Base-by-base conservation (phyloP, 2,329 filamentous ascomycete genomes). In the Penicillium rolfsii region DNA sequence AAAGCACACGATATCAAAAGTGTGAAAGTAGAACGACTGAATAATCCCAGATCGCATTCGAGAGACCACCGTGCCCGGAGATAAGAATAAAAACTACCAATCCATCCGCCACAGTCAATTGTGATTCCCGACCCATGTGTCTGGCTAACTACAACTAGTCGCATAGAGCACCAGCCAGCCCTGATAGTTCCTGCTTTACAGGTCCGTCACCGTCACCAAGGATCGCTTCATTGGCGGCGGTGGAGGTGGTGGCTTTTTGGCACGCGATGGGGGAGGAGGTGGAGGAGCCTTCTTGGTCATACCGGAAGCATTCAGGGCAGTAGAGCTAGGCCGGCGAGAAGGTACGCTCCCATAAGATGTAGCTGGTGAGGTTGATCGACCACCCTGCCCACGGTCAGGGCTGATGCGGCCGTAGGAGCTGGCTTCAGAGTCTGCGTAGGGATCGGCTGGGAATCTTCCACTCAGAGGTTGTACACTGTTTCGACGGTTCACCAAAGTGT, bases 241-340 rank as follows among this genome's bases (percentile, higher is more conserved):
- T 40, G 85, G 85, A 61, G 87, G 86, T 24, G 85, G 83, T 12
- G 87, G 86, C 74, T 89, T 89, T 81, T 89, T 90, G 38, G 84
- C 77, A 70, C 87, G 79, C 24, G 83, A 84, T 8, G 85, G 84
- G 28, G 85, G 85, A 26, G 87, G 87, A 30, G 87, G 87, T 22
- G 87, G 87, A 50, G 86, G 84, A 48, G 81, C 82, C 74, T 85
- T 87, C 73, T 83, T 84, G 50, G 50, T 26, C 75, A 70, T 28
- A 72, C 64, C 62, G 14, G 63, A 64, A 33, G 65, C 66, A 67
- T 73, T 72, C 67, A 78, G 58, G 7, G 77, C 77, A 19, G 78
- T 79, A 68, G 81, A 82, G 70, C 84, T 87, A 24, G 82, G 76
- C 33, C 78, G 80, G 62, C 83, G 77, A 49, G 83, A 84, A 46